These are phyloP conservation scores for Lasiosphaeriaceae sp. DNA, from an alignment of 495 filamentous ascomycete genomes.

Conservation along the genomic window DNA sequence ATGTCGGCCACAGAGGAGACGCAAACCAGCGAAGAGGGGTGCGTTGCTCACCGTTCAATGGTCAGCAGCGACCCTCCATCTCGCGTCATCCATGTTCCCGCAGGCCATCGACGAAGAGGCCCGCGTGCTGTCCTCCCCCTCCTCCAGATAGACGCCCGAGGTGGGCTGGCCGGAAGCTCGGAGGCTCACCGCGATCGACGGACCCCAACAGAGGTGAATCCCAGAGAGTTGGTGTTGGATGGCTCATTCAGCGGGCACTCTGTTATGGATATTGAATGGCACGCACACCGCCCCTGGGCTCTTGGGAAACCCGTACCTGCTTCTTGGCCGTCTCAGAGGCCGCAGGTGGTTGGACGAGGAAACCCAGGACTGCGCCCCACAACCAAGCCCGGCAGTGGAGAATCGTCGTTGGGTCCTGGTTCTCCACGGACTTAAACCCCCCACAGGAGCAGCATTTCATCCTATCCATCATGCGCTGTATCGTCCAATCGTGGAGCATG, in stretches of 20 bases:
- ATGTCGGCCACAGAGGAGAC: slow-evolving; percentile 7
- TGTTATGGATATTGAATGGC: background rate
- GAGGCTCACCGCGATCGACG: background rate
- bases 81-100: slow-evolving; percentile 7
- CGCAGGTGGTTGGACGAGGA: background rate
- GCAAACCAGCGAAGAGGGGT: slow-evolving; percentile 2
- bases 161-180: background rate
- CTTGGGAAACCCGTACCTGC: slow-evolving; percentile 3
- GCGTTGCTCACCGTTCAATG: slow-evolving; percentile 1
- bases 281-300: background rate
- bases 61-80: slow-evolving; percentile 6
- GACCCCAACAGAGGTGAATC: background rate
- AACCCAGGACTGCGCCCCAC: background rate
- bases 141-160: background rate
- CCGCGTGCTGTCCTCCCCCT: background rate
- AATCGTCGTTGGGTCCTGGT: background rate
- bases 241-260: background rate
- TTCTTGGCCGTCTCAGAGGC: background rate
- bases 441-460: no score
- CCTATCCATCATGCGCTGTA: no score
- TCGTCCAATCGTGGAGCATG: no score
- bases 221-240: background rate
- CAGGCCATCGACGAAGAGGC: background rate
- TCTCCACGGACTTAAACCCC: no score
- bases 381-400: background rate